phyloP scores from a whole-genome alignment of 495 filamentous ascomycete species.

The Bathelium albidoporum region DNA sequence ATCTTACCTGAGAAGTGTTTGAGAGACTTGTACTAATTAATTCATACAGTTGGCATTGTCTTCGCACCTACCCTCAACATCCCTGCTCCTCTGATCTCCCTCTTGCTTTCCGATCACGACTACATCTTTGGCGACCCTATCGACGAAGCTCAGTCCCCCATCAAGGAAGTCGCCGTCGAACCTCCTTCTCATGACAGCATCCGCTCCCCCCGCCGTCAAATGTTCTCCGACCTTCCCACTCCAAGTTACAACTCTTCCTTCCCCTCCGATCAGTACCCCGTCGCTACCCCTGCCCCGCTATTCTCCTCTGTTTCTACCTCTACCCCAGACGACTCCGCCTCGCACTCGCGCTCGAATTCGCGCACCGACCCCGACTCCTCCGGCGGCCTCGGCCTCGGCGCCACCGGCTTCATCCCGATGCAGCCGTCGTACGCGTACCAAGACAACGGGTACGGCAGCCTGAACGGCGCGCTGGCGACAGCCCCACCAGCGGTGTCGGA shows the following conservation, averaged over 20 bases:
- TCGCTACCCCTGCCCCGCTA: constrained; percentile 12
- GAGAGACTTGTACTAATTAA: constrained; percentile 8
- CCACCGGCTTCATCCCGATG: constrained; percentile 53
- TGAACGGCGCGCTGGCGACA: constrained; percentile 27
- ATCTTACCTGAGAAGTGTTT: not conserved
- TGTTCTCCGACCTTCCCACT: constrained; percentile 60
- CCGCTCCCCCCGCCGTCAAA: constrained; percentile 55
- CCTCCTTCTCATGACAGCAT: constrained; percentile 48
- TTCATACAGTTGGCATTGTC: constrained; percentile 67
- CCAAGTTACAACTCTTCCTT: constrained; percentile 54
- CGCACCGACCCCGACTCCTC: constrained; percentile 21
- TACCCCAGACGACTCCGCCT: not conserved
- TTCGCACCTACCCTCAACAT: constrained; percentile 99
- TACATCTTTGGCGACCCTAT: constrained; percentile 69
- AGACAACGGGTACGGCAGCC: constrained; percentile 25
- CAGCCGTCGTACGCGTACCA: constrained; percentile 43
- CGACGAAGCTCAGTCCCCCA: constrained; percentile 42
- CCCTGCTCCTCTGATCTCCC: constrained; percentile 83
- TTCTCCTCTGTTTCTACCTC: constrained; percentile 14
- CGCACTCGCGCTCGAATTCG: constrained; percentile 17
- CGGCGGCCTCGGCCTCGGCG: constrained; percentile 30
- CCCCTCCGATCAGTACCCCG: constrained; percentile 10
- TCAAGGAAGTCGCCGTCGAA: constrained; percentile 10
- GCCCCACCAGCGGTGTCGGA: constrained; percentile 7
- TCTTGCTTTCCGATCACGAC: constrained; percentile 85